Evolutionary conservation across 1,284 basidiomycete species (phyloP).

Genomic region (Schizophyllum commune): DNA sequence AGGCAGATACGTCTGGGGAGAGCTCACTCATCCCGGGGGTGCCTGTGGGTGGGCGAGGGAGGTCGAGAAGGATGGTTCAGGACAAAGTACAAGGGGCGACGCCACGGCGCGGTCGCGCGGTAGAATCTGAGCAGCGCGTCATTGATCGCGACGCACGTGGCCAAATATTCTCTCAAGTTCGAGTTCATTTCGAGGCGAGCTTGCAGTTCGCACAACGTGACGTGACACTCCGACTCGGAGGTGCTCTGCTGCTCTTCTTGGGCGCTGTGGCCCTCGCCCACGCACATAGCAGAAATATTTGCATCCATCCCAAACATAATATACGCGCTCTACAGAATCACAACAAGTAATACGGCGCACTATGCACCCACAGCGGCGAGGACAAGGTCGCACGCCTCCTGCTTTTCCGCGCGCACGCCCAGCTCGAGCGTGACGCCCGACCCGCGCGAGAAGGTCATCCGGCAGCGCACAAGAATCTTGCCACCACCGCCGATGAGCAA

Average conservation of each 20-base stretch:
- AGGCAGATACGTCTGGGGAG: neutral
- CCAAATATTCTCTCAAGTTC: too few species aligned
- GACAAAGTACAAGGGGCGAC: neutral
- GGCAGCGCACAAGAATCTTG: conserved; percentile 87
- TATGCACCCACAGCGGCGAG: conserved; percentile 77
- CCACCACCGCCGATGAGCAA: conserved; percentile 84
- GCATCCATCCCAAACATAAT: conserved; percentile 64
- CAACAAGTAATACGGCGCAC: neutral
- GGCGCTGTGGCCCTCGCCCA: too few species aligned
- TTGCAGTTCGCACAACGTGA: too few species aligned
- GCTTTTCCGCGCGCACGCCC: conserved; percentile 86
- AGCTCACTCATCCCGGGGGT: neutral
- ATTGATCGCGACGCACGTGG: too few species aligned
- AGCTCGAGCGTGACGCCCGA: conserved; percentile 96
- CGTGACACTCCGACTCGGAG: too few species aligned
- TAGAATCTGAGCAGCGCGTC: too few species aligned
- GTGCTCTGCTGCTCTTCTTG: too few species aligned
- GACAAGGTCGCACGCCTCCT: conserved; percentile 80
- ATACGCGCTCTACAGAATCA: neutral
- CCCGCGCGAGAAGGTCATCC: conserved; percentile 91
- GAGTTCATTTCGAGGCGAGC: too few species aligned
- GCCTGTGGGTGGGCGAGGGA: neutral
- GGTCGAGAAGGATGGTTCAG: neutral
- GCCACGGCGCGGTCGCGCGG: too few species aligned
- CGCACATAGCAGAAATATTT: conserved; percentile 9